Percentiles rank a stretch among this genome's conserved stretches.
These are phyloP conservation scores for Pichia deserticola DNA, from an alignment of 805 yeast species.

Conservation along the genomic window DNA sequence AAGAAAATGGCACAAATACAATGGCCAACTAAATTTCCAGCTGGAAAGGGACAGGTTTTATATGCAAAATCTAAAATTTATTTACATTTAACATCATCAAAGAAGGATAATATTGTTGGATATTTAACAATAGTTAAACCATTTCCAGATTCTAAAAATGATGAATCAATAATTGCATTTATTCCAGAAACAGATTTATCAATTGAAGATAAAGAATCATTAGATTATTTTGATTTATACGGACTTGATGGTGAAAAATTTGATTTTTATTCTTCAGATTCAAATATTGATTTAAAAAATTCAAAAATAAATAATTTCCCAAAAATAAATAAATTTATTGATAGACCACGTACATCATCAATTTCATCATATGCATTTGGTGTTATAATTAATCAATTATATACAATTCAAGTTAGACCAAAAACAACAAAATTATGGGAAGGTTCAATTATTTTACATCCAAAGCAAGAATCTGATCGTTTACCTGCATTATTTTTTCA, in stretches of 20 bases:
- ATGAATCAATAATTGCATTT: constrained; percentile 59
- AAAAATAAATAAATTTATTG: constrained; percentile 31
- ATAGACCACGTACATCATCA: constrained; percentile 45
- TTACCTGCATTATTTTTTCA: constrained; percentile 88
- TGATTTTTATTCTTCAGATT: constrained; percentile 16
- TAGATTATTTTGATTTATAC: constrained; percentile 32
- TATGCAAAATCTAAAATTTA: constrained; percentile 65
- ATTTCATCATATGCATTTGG: constrained; percentile 64
- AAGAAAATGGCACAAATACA: not conserved
- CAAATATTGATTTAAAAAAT: constrained; percentile 10
- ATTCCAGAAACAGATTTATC: constrained; percentile 47
- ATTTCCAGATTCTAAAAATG: constrained; percentile 36
- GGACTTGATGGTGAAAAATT: constrained; percentile 31
- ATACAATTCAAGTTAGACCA: constrained; percentile 73
- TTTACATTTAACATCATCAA: constrained; percentile 71
- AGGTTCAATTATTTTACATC: constrained; percentile 76
- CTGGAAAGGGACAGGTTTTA: constrained; percentile 40
- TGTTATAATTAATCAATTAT: constrained; percentile 50
- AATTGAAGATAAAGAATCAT: constrained; percentile 20
- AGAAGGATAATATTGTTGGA: constrained; percentile 76
- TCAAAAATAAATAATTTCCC: constrained; percentile 19
- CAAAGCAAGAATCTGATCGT: constrained; percentile 50
- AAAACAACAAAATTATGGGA: constrained; percentile 89
- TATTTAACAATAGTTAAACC: constrained; percentile 60
- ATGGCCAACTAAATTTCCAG: constrained; percentile 15